These are phyloP conservation scores for Rhodosporidiobolus sp. DNA, from an alignment of 768 basidiomycete species.

Conservation along the genomic window DNA sequence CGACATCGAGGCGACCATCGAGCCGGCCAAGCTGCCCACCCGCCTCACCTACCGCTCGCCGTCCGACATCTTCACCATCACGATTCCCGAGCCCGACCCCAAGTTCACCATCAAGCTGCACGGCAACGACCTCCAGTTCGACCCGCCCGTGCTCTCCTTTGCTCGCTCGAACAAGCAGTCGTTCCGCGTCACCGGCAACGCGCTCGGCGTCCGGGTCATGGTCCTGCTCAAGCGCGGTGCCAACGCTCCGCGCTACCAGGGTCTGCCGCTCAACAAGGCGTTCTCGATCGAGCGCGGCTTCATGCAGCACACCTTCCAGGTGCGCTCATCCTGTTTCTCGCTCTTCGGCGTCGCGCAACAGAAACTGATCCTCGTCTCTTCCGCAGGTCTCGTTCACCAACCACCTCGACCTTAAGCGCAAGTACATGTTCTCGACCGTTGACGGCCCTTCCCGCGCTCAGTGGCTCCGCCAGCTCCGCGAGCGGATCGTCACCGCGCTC, in stretches of 20 bases:
- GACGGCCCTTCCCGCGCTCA: slow-evolving; percentile 71
- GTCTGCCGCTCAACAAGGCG: slow-evolving; percentile 72
- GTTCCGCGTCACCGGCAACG: slow-evolving; percentile 84
- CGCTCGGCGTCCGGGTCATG: slow-evolving; percentile 76
- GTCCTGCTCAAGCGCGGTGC: slow-evolving; percentile 77
- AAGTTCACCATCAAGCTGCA: slow-evolving; percentile 74
- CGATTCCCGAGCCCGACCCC: slow-evolving; percentile 81
- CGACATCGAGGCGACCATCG: slow-evolving; percentile 41
- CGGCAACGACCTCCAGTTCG: slow-evolving; percentile 83
- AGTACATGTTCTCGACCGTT: slow-evolving; percentile 89
- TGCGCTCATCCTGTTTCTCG: neutral
- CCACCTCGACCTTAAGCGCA: slow-evolving; percentile 57
- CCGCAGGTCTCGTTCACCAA: slow-evolving; percentile 65
- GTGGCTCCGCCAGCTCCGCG: slow-evolving; percentile 55
- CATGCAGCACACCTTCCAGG: slow-evolving; percentile 93
- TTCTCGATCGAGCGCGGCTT: slow-evolving; percentile 87
- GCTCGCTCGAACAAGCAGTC: slow-evolving; percentile 72
- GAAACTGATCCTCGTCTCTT: neutral
- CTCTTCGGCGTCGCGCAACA: too few relatives aligned
- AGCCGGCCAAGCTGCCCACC: slow-evolving; percentile 57
- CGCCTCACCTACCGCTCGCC: slow-evolving; percentile 82
- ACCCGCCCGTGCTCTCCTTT: slow-evolving; percentile 79
- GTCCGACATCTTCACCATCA: slow-evolving; percentile 80
- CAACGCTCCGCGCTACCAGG: slow-evolving; percentile 76
- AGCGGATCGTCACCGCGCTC: slow-evolving; percentile 19